These are phyloP conservation scores for Rosellinia necatrix DNA, from an alignment of 2,329 filamentous ascomycete genomes.

Conservation along the genomic window DNA sequence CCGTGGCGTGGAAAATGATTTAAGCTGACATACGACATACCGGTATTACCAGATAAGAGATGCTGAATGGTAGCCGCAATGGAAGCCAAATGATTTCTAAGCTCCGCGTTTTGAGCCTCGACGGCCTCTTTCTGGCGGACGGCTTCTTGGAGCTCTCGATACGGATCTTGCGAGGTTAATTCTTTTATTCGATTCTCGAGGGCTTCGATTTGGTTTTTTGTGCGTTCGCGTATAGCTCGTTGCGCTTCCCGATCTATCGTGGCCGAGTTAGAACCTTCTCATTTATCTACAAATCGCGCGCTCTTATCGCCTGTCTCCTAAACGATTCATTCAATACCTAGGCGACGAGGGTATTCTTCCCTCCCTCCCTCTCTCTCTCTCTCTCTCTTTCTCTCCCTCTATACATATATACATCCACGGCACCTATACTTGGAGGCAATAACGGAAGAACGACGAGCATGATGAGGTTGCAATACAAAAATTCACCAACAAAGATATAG, in stretches of 20 bases:
- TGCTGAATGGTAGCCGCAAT: conserved; percentile 69
- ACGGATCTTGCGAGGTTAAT: conserved; percentile 78
- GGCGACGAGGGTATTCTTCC: too few species aligned
- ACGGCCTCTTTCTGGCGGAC: conserved; percentile 77
- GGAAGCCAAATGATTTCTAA: conserved; percentile 69
- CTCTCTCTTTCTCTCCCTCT: too few species aligned
- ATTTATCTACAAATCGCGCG: neutral
- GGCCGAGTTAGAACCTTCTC: conserved; percentile 6
- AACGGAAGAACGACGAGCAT: neutral
- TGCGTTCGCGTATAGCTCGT: conserved; percentile 81
- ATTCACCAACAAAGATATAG: neutral
- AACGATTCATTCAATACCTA: too few species aligned
- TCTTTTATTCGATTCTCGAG: conserved; percentile 75
- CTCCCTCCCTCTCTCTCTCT: too few species aligned
- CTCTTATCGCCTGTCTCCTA: neutral
- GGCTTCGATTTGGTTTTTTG: conserved; percentile 76
- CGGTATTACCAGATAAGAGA: conserved; percentile 47
- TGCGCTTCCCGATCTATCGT: conserved; percentile 79
- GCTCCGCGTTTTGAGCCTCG: conserved; percentile 79
- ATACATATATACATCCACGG: too few species aligned
- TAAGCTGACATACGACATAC: conserved; percentile 33
- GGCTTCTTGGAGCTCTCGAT: conserved; percentile 79
- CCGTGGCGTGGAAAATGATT: neutral
- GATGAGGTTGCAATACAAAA: neutral
- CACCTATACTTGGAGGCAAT: too few species aligned